Evolutionary conservation across 306 rosid genomes (phyloP), one percentile per base, ranked within the genome.

Genomic region (Vachellia pachyceras): DNA sequence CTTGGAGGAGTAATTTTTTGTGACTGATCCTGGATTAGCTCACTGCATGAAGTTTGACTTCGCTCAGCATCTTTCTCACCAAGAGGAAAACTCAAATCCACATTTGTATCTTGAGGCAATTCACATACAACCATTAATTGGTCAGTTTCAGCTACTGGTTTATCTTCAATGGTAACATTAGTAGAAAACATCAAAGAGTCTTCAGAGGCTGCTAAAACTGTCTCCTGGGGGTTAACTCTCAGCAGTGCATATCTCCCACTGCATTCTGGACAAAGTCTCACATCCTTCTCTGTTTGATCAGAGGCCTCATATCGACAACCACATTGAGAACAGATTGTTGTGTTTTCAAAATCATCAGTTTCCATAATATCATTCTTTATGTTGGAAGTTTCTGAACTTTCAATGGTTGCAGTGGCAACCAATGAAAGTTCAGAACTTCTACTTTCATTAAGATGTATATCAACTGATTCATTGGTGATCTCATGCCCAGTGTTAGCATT

Each of bases 251-350:
- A 86, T 86, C 86, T 82, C 83, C 79, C 77, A 76, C 84, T 77
- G 80, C 97, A 93, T 80, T 90, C 92, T 76, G 80, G 86, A 80
- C 97, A 93, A 71, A 90, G 85, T 71, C 69, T 77, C 61, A 50
- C 10, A 39, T 80, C 75, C 72, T 63, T 78, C 69, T 90, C 89
- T 85, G 67, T 77, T 70, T 58, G 78, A 79, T 82, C 87, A 37
- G 76, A 68, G 50, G 79, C 82, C 74, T 61, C 64, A 61, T 83
- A 86, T 52, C 44, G 86, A 79, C 87, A 72, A 80, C 92, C 91
- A 85, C 97, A 93, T 41, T 69, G 81, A 40, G 85, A 83, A 87
- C 97, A 93, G 61, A 81, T 72, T 61, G 33, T 79, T 72, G 69
- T 79, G 65, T 79, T 82, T 80, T 87, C 85, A 33, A 75, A 82